phyloP scores from a whole-genome alignment of 805 yeast species.

The Candida fluviatilis region DNA sequence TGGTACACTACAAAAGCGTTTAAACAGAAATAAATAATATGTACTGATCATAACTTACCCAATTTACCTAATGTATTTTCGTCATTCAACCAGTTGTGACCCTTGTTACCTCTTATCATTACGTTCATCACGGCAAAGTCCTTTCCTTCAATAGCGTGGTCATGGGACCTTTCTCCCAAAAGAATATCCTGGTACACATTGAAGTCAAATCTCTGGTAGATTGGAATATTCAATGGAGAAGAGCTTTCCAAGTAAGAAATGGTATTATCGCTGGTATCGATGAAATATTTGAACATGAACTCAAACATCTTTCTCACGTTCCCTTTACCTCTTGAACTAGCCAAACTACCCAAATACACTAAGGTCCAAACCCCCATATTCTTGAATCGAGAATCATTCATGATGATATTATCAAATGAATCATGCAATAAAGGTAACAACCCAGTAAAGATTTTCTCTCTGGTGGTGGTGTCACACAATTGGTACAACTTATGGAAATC shows the following conservation, averaged over 20 bases:
- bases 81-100: slow-evolving; percentile 30
- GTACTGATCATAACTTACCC: slow-evolving; percentile 3
- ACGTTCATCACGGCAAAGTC: slow-evolving; percentile 42
- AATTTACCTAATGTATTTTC: slow-evolving; percentile 8
- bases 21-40: neutral
- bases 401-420: slow-evolving; percentile 40
- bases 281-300: slow-evolving; percentile 41
- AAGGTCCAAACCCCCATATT: slow-evolving; percentile 38
- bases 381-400: slow-evolving; percentile 35
- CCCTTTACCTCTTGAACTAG: slow-evolving; percentile 51
- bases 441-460: slow-evolving; percentile 45
- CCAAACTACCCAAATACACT: slow-evolving; percentile 43
- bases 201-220: slow-evolving; percentile 50
- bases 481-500: slow-evolving; percentile 53
- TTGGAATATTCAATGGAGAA: slow-evolving; percentile 43
- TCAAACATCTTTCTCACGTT: slow-evolving; percentile 48
- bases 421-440: slow-evolving; percentile 51
- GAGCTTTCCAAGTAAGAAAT: slow-evolving; percentile 51
- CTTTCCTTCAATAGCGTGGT: slow-evolving; percentile 28
- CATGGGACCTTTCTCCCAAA: slow-evolving; percentile 28
- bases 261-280: slow-evolving; percentile 37
- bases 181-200: slow-evolving; percentile 45
- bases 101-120: slow-evolving; percentile 37
- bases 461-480: slow-evolving; percentile 44
- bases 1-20: neutral